Evolutionary conservation across 768 basidiomycete genomes (phyloP), one percentile per base, ranked within the genome.

Genomic region (Amanita polypyramis): DNA sequence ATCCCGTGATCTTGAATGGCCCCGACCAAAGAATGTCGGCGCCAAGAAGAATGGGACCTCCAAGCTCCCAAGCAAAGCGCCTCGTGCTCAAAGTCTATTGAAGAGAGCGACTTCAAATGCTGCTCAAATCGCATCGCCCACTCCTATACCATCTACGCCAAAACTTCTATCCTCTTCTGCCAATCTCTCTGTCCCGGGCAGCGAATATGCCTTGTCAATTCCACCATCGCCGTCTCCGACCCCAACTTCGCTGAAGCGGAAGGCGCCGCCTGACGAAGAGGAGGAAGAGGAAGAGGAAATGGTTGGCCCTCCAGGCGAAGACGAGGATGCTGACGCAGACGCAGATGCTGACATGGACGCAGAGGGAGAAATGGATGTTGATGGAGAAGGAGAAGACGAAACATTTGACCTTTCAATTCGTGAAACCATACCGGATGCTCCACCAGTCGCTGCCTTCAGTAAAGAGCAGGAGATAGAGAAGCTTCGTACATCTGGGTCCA

Each of bases 381-480:
- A 83, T 54, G 85, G 78, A 30, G 90, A 92, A 55, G 80, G 75
- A n/a, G 80, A 82, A 49, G 73, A 70, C 20, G 80, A 84, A 55
- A 76, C 78, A 44, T 79, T 84, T 56, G 81, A 90, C 58, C 61
- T 83, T 39, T 74, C 69, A 56, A 65, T 76, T 53, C 63, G 75
- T 51, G 72, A 76, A 38, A 70, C 73, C 17, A 70, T 70, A 49
- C 68, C 69, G 10, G 74, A 78, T 43, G 60, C 77, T 0, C 75
- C 71, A 8, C 76, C 80, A 2, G 60, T 73, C 20, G 66, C 79
- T 35, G 59, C 79, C 15, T 94, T 94, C 72, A 94, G 91, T 64
- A 99, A 99, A 66, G 89, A 96, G 65, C 86, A 95, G 66, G 96
- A 99, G 65, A 98, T 98, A 58, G 95, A 98, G 70, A 97, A 97